Percentiles rank a stretch among this genome's conserved stretches.
Conservation (phyloP, 1,284 basidiomycete genomes). For the Boletellus deceptivus region DNA sequence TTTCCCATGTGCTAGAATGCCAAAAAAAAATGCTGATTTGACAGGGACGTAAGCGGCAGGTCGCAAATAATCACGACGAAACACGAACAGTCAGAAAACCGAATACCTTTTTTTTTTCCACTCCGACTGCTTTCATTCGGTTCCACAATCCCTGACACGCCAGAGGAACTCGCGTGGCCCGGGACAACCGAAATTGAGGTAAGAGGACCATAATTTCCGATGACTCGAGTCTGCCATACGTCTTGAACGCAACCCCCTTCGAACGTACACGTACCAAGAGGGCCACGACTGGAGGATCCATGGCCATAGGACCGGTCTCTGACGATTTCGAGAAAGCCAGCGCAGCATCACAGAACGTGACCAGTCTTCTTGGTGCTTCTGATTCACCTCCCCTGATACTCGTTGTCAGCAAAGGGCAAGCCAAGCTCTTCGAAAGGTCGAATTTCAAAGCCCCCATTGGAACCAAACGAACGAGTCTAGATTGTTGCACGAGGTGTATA, state of each 20-base stretch:
- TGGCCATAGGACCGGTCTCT: constrained; percentile 3
- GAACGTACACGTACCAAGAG: constrained; percentile 17
- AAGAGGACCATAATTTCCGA: constrained; percentile 24
- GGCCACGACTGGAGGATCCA: constrained; percentile 20
- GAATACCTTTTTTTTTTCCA: constrained; percentile 5
- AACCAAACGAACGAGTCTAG: constrained; percentile 39
- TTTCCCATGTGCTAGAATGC: constrained; percentile 10
- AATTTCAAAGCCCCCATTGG: constrained; percentile 41
- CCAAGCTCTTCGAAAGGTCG: constrained; percentile 46
- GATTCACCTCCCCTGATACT: constrained; percentile 47
- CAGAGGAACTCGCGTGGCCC: constrained; percentile 18
- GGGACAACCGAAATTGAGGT: constrained; percentile 16
- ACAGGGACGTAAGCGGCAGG: constrained; percentile 2
- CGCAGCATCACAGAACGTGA: constrained; percentile 38
- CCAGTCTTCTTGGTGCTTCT: constrained; percentile 39
- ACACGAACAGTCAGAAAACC: constrained; percentile 11
- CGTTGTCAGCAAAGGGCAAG: constrained; percentile 37
- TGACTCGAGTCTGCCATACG: constrained; percentile 2
- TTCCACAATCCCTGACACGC: constrained; percentile 6
- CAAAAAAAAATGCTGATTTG: background rate
- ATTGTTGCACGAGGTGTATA: constrained; percentile 7
- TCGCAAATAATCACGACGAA: background rate
- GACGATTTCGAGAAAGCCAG: constrained; percentile 45
- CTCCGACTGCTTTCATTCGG: constrained; percentile 2
- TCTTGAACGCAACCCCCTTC: constrained; percentile 5